phyloP scores from a whole-genome alignment of 768 basidiomycete genomes.

The Gautieria morchelliformis region DNA sequence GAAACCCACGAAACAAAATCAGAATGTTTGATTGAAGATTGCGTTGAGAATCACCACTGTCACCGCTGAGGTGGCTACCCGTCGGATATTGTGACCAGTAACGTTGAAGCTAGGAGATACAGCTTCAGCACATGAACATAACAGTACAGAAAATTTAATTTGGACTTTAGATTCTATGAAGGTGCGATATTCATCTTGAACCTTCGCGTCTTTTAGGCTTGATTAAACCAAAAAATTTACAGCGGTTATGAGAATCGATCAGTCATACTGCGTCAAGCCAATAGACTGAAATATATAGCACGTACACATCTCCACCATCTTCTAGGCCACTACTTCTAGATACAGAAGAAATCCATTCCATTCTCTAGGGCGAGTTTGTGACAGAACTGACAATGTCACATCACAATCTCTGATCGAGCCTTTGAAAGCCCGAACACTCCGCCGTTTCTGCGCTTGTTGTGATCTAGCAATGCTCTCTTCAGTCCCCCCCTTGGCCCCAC shows the following conservation, averaged over 20 bases:
- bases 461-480: neutral
- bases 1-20: constrained; percentile 56
- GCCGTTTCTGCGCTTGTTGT: no score
- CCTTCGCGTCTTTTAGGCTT: constrained; percentile 49
- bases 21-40: constrained; percentile 60
- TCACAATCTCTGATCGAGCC: no score
- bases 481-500: neutral
- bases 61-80: constrained; percentile 3
- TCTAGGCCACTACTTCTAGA: constrained; percentile 71
- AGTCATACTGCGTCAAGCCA: neutral
- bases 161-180: constrained; percentile 60
- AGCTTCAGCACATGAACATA: neutral
- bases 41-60: constrained; percentile 20
- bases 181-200: constrained; percentile 58
- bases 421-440: no score
- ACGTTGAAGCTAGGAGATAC: constrained; percentile 33
- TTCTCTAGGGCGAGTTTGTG: constrained; percentile 12
- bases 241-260: constrained; percentile 17
- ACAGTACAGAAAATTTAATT: neutral
- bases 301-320: constrained; percentile 69
- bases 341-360: constrained; percentile 63
- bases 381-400: no score
- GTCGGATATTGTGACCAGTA: constrained; percentile 33
- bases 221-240: constrained; percentile 21
- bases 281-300: neutral